phyloP scores from a whole-genome alignment of 306 rosid species.

The Lathyrus tuberosus region DNA sequence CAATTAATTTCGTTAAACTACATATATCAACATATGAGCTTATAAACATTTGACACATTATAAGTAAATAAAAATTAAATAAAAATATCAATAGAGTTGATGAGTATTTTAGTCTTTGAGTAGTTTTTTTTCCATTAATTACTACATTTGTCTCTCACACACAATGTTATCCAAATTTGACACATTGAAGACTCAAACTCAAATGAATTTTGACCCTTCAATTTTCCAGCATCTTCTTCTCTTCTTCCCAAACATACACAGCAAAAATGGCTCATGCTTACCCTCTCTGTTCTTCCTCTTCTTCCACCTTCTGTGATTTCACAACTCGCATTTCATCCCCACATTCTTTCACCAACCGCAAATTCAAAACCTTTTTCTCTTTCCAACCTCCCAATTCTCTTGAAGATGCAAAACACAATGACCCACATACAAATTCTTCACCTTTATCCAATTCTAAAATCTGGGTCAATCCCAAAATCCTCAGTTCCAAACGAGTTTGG shows the following conservation, averaged over 20 bases:
- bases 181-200: neutral
- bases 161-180: neutral
- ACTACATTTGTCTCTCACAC: too few relatives aligned
- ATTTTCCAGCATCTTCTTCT: neutral
- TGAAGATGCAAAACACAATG: conserved; percentile 17
- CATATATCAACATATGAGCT: too few relatives aligned
- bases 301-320: conserved; percentile 49
- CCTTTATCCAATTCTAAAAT: conserved; percentile 50
- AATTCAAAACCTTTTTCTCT: conserved; percentile 45
- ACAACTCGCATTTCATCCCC: conserved; percentile 31
- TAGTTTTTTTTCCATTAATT: too few relatives aligned
- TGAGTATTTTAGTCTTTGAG: too few relatives aligned
- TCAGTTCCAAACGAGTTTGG: conserved; percentile 60
- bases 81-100: too few relatives aligned
- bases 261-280: conserved; percentile 71
- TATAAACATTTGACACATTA: too few relatives aligned
- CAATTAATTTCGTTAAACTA: too few relatives aligned
- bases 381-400: conserved; percentile 39
- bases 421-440: conserved; percentile 47
- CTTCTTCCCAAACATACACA: neutral
- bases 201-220: neutral
- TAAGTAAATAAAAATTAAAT: too few relatives aligned
- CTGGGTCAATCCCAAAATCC: conserved; percentile 89
- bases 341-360: conserved; percentile 35
- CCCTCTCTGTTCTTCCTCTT: conserved; percentile 59